Evolutionary conservation across 768 basidiomycete genomes (phyloP).

Genomic region (Suillus variegatus): DNA sequence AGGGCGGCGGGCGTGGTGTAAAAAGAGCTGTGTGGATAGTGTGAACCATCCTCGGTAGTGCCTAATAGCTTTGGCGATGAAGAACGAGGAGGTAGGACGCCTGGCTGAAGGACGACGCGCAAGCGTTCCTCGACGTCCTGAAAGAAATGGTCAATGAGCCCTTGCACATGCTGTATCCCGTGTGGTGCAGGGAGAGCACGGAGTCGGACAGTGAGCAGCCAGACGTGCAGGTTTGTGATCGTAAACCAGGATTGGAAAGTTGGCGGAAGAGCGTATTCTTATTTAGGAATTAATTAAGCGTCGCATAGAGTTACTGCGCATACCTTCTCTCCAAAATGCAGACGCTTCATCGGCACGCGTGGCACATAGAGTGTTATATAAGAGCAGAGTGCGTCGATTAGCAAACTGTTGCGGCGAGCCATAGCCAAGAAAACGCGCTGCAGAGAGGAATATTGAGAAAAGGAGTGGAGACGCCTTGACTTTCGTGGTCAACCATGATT

Average conservation of each 20-base stretch:
- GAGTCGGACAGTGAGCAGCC: slow-evolving; percentile 86
- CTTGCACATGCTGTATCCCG: slow-evolving; percentile 73
- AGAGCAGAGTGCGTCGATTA: slow-evolving; percentile 53
- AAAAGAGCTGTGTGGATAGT: slow-evolving; percentile 24
- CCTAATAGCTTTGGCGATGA: slow-evolving; percentile 16
- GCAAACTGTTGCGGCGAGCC: slow-evolving; percentile 62
- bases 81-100: slow-evolving; percentile 28
- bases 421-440: slow-evolving; percentile 59
- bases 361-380: slow-evolving; percentile 62
- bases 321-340: slow-evolving; percentile 68
- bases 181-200: slow-evolving; percentile 75
- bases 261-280: slow-evolving; percentile 83
- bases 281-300: not conserved
- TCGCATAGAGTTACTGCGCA: slow-evolving; percentile 15
- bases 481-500: slow-evolving; percentile 57
- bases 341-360: slow-evolving; percentile 58
- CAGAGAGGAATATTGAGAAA: slow-evolving; percentile 44
- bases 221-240: slow-evolving; percentile 88
- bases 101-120: slow-evolving; percentile 73
- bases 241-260: slow-evolving; percentile 99
- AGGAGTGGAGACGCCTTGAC: slow-evolving; percentile 52
- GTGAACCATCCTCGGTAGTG: slow-evolving; percentile 22
- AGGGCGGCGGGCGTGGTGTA: slow-evolving; percentile 29
- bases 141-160: slow-evolving; percentile 93
- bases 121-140: slow-evolving; percentile 90